Evolutionary conservation across 1,139 yeast genomes (phyloP), one percentile per base, ranked within the genome.

Genomic region (Diutina mesorugosa): DNA sequence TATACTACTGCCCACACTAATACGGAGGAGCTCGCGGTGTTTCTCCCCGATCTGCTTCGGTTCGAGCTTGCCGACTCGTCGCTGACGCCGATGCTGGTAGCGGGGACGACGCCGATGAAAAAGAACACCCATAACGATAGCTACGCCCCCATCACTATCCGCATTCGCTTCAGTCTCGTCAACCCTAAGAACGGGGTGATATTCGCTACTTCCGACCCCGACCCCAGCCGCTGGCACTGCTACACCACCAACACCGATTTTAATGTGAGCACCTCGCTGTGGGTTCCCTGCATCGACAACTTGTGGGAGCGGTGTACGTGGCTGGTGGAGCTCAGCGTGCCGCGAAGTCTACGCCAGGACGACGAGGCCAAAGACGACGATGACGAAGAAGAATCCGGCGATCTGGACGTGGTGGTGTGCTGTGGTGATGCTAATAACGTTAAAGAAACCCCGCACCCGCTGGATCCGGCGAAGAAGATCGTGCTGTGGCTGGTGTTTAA

Each of bases 221-320:
- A 73, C 38, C 73, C 67, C 56, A 68, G 69, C 51, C 59, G 60
- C 50, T 90, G 97, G 95, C 96, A 88, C 65, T 95, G 89, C 1
- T 90, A 87, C 67, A 91, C 99, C 0, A 77, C 82, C 1, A 91
- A 93, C 65, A 77, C 89, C 3, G 91, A 90, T 32, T 72, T 83
- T 55, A 90, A 90, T 26, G 78, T 87, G 8, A 83, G 95, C 14
- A 88, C 98, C 0, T 88, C 97, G 1, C 85, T 90, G 26, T 95
- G 99, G 99, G 87, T 93, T 54, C 99, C 99, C 0, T 95, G 99
- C 66, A 78, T 93, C 5, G 98, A 95, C 63, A 89, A 87, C 55
- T 68, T 90, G 46, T 87, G 93, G 82, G 97, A 90, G 63, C 81
- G 90, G 59, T 86, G 88, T 54, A 87, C 97, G 0, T 95, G 99